Evolutionary conservation across 2,329 filamentous ascomycete genomes (phyloP).

Genomic region (Aspergillus tanneri): DNA sequence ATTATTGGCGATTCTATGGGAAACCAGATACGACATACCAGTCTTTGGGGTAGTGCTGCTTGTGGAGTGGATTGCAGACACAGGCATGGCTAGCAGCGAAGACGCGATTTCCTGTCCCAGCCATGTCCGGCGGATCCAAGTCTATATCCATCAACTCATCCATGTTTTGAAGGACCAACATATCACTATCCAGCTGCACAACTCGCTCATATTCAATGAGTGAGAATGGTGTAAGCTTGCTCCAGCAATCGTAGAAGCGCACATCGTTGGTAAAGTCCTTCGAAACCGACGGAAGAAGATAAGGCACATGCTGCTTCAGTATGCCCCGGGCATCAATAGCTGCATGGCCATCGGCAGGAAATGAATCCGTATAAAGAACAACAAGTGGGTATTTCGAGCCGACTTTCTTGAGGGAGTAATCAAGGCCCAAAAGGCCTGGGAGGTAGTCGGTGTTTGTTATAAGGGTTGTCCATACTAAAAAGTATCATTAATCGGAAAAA

Average conservation of each 20-base stretch:
- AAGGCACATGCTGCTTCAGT: conserved; percentile 66
- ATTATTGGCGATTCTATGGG: too few relatives aligned
- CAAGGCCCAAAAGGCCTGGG: conserved; percentile 75
- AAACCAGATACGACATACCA: conserved; percentile 44
- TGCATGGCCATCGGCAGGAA: conserved; percentile 66
- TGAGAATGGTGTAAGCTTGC: conserved; percentile 78
- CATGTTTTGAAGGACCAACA: conserved; percentile 81
- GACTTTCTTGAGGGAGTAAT: conserved; percentile 68
- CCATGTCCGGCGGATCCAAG: conserved; percentile 60
- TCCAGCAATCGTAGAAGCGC: conserved; percentile 88
- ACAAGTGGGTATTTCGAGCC: conserved; percentile 73
- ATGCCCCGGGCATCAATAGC: conserved; percentile 70
- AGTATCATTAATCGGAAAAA: background rate
- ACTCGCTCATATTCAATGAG: conserved; percentile 74
- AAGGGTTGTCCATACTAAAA: conserved; percentile 76
- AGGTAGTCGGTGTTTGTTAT: conserved; percentile 84
- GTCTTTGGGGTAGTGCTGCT: conserved; percentile 16
- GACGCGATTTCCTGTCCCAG: conserved; percentile 59
- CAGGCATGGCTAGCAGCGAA: conserved; percentile 49
- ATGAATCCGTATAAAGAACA: conserved; percentile 76
- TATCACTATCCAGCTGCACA: conserved; percentile 83
- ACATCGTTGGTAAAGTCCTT: conserved; percentile 74
- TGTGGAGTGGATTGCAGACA: conserved; percentile 19
- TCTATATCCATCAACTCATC: conserved; percentile 82
- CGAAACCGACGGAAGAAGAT: conserved; percentile 65